Percentiles rank a stretch among this genome's conserved stretches.
Conservation (phyloP, 257 asterid species). For the Scutellaria galericulata region DNA sequence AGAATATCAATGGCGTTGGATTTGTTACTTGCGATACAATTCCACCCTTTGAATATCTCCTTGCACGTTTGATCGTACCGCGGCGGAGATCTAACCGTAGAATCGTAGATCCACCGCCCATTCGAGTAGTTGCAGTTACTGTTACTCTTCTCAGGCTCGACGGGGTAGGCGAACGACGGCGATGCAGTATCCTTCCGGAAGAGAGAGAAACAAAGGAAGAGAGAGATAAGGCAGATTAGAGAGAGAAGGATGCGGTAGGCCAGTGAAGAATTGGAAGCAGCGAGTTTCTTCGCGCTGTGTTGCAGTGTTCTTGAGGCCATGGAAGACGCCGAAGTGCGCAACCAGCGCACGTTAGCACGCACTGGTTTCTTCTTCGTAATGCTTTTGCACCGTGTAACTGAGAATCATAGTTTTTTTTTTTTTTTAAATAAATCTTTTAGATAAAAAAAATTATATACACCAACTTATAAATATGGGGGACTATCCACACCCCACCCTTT, state of each 20-base stretch:
- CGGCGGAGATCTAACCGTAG: slow-evolving; percentile 55
- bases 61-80: slow-evolving; percentile 85
- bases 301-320: slow-evolving; percentile 63
- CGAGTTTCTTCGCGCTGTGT: slow-evolving; percentile 46
- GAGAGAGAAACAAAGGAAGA: slow-evolving; percentile 65
- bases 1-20: slow-evolving; percentile 74
- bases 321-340: slow-evolving; percentile 40
- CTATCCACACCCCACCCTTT: no score
- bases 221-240: slow-evolving; percentile 59
- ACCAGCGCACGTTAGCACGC: slow-evolving; percentile 43
- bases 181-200: slow-evolving; percentile 47
- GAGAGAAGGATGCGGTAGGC: slow-evolving; percentile 51
- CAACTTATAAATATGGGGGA: not conserved
- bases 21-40: slow-evolving; percentile 77
- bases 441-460: no score
- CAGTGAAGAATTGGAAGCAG: slow-evolving; percentile 40
- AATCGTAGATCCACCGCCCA: slow-evolving; percentile 83
- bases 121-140: slow-evolving; percentile 62
- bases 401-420: not conserved
- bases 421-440: not conserved
- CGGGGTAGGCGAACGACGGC: slow-evolving; percentile 37
- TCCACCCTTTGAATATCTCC: slow-evolving; percentile 99
- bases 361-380: not conserved
- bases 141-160: slow-evolving; percentile 25
- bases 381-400: not conserved